Conservation (phyloP, 345 rosid species). For the Leavenworthia alabamica region DNA sequence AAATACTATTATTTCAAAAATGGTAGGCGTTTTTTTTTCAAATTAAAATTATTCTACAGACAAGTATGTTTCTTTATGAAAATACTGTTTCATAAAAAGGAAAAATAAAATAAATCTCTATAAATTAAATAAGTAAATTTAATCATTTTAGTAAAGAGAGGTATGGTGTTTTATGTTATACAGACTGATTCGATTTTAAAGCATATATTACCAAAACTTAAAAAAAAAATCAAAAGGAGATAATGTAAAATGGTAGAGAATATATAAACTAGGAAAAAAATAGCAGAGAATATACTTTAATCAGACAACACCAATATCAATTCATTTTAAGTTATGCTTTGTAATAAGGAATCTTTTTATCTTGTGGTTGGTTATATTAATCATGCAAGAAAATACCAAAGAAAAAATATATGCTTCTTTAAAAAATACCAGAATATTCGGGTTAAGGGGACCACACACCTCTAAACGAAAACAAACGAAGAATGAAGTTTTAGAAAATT, state of each 20-base stretch:
- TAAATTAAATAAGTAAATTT: not conserved
- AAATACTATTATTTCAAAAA: not conserved
- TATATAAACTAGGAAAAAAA: not conserved
- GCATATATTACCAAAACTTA: not conserved
- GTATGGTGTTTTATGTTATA: not conserved
- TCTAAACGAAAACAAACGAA: constrained; percentile 6
- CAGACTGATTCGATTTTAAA: not conserved
- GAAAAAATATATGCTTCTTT: not conserved
- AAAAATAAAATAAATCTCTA: too few relatives aligned
- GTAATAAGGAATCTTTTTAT: constrained; percentile 2
- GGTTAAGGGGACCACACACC: constrained; percentile 17
- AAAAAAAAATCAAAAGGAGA: not conserved
- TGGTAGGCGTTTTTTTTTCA: not conserved
- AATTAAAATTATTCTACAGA: too few relatives aligned
- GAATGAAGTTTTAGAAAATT: not conserved
- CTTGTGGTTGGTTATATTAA: not conserved
- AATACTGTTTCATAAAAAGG: not conserved
- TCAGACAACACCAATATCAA: not conserved
- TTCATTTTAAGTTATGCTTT: not conserved
- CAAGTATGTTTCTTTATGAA: too few relatives aligned
- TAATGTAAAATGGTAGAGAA: not conserved
- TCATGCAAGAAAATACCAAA: constrained; percentile 11
- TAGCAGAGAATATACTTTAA: constrained; percentile 10
- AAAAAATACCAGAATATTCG: constrained; percentile 10
- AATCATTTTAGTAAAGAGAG: not conserved